phyloP scores from a whole-genome alignment of 1,284 basidiomycete species.

The Ustilago shanxiensis region DNA sequence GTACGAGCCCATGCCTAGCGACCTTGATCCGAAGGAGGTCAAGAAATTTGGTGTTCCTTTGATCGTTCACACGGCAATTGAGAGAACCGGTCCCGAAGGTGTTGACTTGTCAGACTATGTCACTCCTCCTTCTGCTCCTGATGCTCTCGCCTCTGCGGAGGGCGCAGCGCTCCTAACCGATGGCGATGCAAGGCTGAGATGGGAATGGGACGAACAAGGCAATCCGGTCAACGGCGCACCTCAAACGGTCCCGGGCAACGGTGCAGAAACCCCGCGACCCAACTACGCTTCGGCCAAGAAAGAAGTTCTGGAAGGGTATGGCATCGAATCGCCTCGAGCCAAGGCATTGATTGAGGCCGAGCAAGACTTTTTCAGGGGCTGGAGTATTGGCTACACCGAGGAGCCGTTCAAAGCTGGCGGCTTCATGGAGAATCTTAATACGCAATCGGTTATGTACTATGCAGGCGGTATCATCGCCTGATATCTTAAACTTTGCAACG shows the following conservation, averaged over 20 bases:
- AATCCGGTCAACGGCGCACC: background rate
- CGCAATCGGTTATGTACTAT: constrained; percentile 16
- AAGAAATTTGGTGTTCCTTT: constrained; percentile 36
- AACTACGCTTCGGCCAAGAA: constrained; percentile 27
- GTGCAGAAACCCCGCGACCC: constrained; percentile 12
- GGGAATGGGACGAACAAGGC: constrained; percentile 47
- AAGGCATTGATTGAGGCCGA: constrained; percentile 38
- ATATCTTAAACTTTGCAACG: background rate
- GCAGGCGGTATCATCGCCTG: background rate
- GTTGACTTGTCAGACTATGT: constrained; percentile 30
- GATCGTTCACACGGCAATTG: constrained; percentile 27
- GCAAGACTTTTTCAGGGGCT: constrained; percentile 44
- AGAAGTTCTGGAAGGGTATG: constrained; percentile 29
- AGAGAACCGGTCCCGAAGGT: constrained; percentile 33
- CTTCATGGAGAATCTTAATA: constrained; percentile 28
- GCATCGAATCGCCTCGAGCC: constrained; percentile 29
- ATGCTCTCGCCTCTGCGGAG: background rate
- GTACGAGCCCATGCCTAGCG: constrained; percentile 45
- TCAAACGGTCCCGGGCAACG: background rate
- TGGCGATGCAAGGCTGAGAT: constrained; percentile 14
- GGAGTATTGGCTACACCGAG: constrained; percentile 46
- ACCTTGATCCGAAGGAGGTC: constrained; percentile 29
- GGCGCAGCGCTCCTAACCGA: background rate
- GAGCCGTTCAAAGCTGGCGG: constrained; percentile 44
- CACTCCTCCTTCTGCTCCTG: background rate